A percentile compares a stretch with the other conserved stretches of the same genome.
phyloP scores from a whole-genome alignment of 2,329 filamentous ascomycete species.

The Sporothrix brasiliensis region DNA sequence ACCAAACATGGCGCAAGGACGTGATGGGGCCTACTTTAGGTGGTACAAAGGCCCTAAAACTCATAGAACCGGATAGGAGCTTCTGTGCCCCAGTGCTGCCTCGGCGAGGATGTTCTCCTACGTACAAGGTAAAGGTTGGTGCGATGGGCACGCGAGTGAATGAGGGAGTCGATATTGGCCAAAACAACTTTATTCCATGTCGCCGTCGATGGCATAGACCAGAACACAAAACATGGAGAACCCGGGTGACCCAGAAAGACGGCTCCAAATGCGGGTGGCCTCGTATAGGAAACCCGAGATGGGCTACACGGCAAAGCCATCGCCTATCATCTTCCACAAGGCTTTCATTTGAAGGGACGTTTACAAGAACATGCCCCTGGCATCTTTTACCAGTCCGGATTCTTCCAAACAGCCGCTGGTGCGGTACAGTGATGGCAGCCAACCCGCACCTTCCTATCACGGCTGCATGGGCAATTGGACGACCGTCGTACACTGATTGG shows the following conservation, averaged over 20 bases:
- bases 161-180: not conserved
- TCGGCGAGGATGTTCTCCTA: too few species aligned
- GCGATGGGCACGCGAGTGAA: not conserved
- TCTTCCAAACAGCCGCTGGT: not conserved
- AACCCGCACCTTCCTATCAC: constrained; percentile 30
- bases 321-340: not conserved
- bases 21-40: too few species aligned
- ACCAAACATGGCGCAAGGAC: too few species aligned
- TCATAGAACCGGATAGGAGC: too few species aligned
- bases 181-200: not conserved
- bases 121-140: not conserved
- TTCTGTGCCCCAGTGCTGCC: too few species aligned
- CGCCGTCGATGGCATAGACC: not conserved
- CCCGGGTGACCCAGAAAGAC: not conserved
- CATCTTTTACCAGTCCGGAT: too few species aligned
- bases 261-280: not conserved
- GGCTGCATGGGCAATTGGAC: not conserved
- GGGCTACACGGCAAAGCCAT: not conserved
- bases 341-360: too few species aligned
- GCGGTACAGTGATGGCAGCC: constrained; percentile 18
- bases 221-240: not conserved
- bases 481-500: constrained; percentile 21
- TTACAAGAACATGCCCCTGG: not conserved
- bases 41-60: too few species aligned
- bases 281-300: not conserved